These are phyloP conservation scores for Sarocladiaceae sp. DNA, from an alignment of 2,329 filamentous ascomycete species.

Conservation along the genomic window DNA sequence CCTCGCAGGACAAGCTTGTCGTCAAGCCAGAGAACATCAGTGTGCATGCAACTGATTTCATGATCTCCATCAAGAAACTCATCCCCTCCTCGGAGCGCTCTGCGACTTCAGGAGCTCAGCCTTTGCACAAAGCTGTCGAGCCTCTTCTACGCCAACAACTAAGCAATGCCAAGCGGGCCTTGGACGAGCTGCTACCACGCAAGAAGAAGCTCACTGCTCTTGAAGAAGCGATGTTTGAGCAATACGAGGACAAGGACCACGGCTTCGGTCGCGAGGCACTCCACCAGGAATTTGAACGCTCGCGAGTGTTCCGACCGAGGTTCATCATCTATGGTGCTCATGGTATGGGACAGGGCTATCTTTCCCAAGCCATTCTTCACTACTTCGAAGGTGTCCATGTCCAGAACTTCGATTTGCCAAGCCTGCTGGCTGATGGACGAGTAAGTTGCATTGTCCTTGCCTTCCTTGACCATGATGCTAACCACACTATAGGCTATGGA, in stretches of 20 bases:
- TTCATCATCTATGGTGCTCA: constrained; percentile 75
- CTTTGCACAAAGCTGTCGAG: constrained; percentile 74
- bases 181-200: constrained; percentile 76
- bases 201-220: constrained; percentile 85
- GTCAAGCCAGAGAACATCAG: constrained; percentile 83
- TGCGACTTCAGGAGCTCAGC: constrained; percentile 75
- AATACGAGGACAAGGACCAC: constrained; percentile 74
- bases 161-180: constrained; percentile 58
- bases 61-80: constrained; percentile 95
- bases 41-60: constrained; percentile 91
- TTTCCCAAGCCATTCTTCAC: constrained; percentile 80
- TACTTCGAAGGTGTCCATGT: constrained; percentile 93
- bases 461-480: constrained; percentile 13
- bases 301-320: constrained; percentile 82
- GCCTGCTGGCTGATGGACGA: constrained; percentile 77
- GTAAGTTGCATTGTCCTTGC: constrained; percentile 40
- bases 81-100: constrained; percentile 92
- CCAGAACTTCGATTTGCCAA: constrained; percentile 88
- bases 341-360: constrained; percentile 92
- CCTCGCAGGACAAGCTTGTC: constrained; percentile 80
- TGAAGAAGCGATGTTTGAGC: constrained; percentile 90
- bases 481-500: constrained; percentile 60
- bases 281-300: constrained; percentile 75
- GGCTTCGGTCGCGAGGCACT: constrained; percentile 81
- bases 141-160: constrained; percentile 76